phyloP scores from a whole-genome alignment of 768 basidiomycete species.

The Auricularia sp. region DNA sequence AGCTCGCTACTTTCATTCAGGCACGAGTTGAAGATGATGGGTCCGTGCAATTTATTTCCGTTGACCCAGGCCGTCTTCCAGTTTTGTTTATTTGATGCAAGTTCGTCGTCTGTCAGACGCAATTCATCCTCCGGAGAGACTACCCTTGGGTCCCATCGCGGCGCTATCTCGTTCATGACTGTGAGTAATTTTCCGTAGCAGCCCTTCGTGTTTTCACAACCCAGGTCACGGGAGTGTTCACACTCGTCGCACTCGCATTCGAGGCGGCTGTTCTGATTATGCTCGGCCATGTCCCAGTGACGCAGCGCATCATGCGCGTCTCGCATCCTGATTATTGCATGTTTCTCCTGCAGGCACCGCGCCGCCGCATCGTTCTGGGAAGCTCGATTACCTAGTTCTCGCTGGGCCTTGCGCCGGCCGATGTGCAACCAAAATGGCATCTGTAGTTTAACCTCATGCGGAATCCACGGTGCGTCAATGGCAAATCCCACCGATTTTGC shows the following conservation, averaged over 20 bases:
- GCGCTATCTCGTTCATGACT: background rate
- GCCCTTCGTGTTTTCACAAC: background rate
- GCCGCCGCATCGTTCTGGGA: background rate
- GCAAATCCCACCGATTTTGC: background rate
- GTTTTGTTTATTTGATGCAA: no score
- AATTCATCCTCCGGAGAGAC: conserved; percentile 8
- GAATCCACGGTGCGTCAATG: background rate
- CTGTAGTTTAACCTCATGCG: background rate
- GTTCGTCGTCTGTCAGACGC: no score
- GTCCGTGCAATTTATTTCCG: background rate
- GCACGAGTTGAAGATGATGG: background rate
- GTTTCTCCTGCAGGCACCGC: background rate
- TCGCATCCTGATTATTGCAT: background rate
- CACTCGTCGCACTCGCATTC: background rate
- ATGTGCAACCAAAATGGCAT: background rate
- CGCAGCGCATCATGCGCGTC: conserved; percentile 11
- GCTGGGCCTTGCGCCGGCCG: background rate
- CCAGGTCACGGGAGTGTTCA: background rate
- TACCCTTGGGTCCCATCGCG: conserved; percentile 4
- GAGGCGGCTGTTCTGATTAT: background rate
- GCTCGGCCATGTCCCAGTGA: conserved; percentile 8
- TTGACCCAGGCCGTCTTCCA: no score
- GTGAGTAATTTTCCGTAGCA: background rate
- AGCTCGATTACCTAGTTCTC: no score
- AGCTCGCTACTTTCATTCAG: background rate